phyloP scores from a whole-genome alignment of 108 stramenopile species.

The Skeletonema tropicum region DNA sequence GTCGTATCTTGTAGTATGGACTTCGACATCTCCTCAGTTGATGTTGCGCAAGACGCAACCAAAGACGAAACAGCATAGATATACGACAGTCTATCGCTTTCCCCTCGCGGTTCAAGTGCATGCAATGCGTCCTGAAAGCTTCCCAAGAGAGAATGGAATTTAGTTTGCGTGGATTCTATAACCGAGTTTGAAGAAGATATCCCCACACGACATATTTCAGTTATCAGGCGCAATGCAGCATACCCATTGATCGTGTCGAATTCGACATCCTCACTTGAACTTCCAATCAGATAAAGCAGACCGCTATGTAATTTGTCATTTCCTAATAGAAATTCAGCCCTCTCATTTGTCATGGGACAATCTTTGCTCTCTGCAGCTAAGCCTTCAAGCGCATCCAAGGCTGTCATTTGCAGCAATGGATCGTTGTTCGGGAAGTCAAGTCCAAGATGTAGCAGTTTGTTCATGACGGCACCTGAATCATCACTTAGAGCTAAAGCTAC shows the following conservation, averaged over 20 bases:
- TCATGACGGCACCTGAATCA: conserved; percentile 19
- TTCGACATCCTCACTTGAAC: background rate
- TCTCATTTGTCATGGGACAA: conserved; percentile 3
- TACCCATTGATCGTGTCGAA: conserved; percentile 39
- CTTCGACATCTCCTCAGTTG: conserved; percentile 10
- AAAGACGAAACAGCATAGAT: conserved; percentile 44
- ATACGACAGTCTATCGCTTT: conserved; percentile 34
- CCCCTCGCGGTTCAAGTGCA: conserved; percentile 32
- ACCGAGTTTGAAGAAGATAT: conserved; percentile 13
- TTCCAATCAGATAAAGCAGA: conserved; percentile 32
- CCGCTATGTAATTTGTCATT: conserved; percentile 27
- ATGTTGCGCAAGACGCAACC: conserved; percentile 34
- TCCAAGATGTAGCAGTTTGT: conserved; percentile 31
- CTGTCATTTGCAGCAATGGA: conserved; percentile 40
- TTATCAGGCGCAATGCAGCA: conserved; percentile 35
- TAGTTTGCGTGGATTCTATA: conserved; percentile 5
- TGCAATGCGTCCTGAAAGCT: conserved; percentile 32
- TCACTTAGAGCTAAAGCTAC: conserved; percentile 18
- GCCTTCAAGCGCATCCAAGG: conserved; percentile 41
- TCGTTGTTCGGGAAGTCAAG: conserved; percentile 31
- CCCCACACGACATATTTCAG: conserved; percentile 47
- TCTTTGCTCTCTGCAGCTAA: conserved; percentile 1
- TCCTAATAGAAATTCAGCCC: conserved; percentile 39
- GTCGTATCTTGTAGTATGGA: conserved; percentile 33
- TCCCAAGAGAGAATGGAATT: conserved; percentile 30